phyloP scores from a whole-genome alignment of 257 asterid species.

The Orobanche coerulescens region DNA sequence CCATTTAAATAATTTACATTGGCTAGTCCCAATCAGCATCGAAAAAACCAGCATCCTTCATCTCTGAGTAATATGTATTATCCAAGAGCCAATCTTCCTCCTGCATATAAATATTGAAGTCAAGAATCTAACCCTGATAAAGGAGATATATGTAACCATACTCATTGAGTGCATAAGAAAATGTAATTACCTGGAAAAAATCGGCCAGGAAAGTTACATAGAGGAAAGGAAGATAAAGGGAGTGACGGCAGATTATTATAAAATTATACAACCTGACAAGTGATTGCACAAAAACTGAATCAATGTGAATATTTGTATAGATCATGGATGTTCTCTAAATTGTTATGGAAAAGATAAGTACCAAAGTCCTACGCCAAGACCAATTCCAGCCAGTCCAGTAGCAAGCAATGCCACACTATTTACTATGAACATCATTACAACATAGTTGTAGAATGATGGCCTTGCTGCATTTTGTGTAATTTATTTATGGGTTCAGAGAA shows the following conservation, averaged over 20 bases:
- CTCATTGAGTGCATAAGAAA: slow-evolving; percentile 3
- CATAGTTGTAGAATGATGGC: slow-evolving; percentile 86
- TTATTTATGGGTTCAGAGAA: slow-evolving; percentile 5
- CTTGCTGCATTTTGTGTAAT: slow-evolving; percentile 47
- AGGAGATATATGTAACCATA: neutral
- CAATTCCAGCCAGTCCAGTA: slow-evolving; percentile 61
- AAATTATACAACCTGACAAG: slow-evolving; percentile 63
- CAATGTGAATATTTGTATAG: neutral
- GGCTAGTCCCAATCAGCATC: slow-evolving; percentile 68
- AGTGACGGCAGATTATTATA: slow-evolving; percentile 48
- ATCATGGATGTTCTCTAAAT: neutral
- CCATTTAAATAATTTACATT: slow-evolving; percentile 10
- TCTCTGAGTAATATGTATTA: slow-evolving; percentile 78
- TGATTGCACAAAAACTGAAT: slow-evolving; percentile 8
- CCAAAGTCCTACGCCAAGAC: slow-evolving; percentile 70
- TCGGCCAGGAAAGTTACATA: slow-evolving; percentile 62
- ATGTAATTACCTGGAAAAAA: slow-evolving; percentile 64
- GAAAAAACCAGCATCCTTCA: slow-evolving; percentile 89
- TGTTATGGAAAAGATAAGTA: slow-evolving; percentile 10
- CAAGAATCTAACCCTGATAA: neutral
- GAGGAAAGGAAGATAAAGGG: slow-evolving; percentile 70
- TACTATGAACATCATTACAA: slow-evolving; percentile 55
- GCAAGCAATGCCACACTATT: slow-evolving; percentile 46
- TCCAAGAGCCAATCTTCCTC: slow-evolving; percentile 94
- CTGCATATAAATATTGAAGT: slow-evolving; percentile 31